phyloP scores from a whole-genome alignment of 441 rosid species.

The Heliophila coronopifolia region DNA sequence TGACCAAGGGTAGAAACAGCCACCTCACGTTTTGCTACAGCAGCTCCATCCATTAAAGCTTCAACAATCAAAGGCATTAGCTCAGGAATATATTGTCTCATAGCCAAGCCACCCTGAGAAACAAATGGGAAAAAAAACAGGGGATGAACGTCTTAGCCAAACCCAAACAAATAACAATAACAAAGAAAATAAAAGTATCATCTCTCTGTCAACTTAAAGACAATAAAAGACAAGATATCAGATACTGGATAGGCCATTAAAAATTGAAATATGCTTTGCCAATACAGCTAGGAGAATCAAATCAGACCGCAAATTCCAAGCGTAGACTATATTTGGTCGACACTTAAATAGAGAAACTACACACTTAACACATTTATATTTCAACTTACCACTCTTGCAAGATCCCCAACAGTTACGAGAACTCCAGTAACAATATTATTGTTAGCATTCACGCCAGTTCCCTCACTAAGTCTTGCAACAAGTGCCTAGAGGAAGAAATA shows the following conservation, averaged over 20 bases:
- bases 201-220: slow-evolving; percentile 10
- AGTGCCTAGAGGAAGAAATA: slow-evolving; percentile 67
- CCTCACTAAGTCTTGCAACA: slow-evolving; percentile 88
- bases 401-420: slow-evolving; percentile 98
- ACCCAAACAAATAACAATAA: background rate
- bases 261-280: slow-evolving; percentile 12
- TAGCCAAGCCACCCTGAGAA: slow-evolving; percentile 92
- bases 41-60: slow-evolving; percentile 97
- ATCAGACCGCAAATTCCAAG: slow-evolving; percentile 9
- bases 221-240: background rate
- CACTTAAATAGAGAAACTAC: slow-evolving; percentile 16
- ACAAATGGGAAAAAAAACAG: slow-evolving; percentile 24
- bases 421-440: slow-evolving; percentile 92
- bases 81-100: slow-evolving; percentile 86
- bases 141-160: slow-evolving; percentile 11
- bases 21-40: slow-evolving; percentile 92
- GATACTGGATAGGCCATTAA: slow-evolving; percentile 12
- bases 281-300: slow-evolving; percentile 7
- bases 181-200: slow-evolving; percentile 8
- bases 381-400: slow-evolving; percentile 95
- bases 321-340: slow-evolving; percentile 1
- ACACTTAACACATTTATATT: slow-evolving; percentile 9
- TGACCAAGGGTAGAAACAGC: slow-evolving; percentile 99
- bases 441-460: slow-evolving; percentile 83
- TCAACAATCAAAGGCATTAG: slow-evolving; percentile 99